Evolutionary conservation across 1,139 yeast genomes (phyloP).

Genomic region (Lodderomyces metapsilosis): DNA sequence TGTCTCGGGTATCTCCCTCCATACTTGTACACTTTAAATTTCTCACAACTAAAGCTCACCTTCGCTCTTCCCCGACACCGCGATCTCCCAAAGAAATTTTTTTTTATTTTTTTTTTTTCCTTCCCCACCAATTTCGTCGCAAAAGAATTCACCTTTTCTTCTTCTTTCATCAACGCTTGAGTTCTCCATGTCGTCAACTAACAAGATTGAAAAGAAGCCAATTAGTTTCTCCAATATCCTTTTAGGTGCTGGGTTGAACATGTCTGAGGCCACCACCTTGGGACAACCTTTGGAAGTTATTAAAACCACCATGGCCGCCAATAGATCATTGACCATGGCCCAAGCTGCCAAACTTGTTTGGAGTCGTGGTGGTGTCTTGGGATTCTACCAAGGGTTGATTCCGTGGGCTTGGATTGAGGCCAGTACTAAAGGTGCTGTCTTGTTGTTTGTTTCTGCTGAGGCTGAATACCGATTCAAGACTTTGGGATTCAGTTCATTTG

Average conservation of each 20-base stretch:
- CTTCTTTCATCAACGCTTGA: neutral
- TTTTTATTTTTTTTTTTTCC: slow-evolving; percentile 1
- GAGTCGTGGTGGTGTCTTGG: slow-evolving; percentile 89
- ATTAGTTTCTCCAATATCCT: slow-evolving; percentile 85
- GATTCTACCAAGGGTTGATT: slow-evolving; percentile 94
- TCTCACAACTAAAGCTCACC: too few species aligned
- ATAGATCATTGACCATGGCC: slow-evolving; percentile 65
- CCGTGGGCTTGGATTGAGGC: slow-evolving; percentile 99
- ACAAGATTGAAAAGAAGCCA: slow-evolving; percentile 69
- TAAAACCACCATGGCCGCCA: slow-evolving; percentile 98
- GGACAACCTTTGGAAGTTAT: slow-evolving; percentile 97
- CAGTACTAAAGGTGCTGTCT: slow-evolving; percentile 98
- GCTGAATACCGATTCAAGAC: slow-evolving; percentile 74
- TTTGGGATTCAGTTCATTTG: slow-evolving; percentile 68
- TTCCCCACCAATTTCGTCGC: neutral
- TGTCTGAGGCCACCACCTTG: slow-evolving; percentile 89
- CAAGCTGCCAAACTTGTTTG: slow-evolving; percentile 76
- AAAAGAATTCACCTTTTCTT: neutral
- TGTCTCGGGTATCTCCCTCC: too few species aligned
- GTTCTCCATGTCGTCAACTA: slow-evolving; percentile 1
- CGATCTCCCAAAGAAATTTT: neutral
- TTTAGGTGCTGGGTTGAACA: slow-evolving; percentile 88
- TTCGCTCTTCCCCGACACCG: neutral
- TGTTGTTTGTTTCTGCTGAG: slow-evolving; percentile 88
- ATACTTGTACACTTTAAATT: too few species aligned